Evolutionary conservation across 192 early-diverging fungal species (phyloP).

Genomic region (Coemansia sp.): DNA sequence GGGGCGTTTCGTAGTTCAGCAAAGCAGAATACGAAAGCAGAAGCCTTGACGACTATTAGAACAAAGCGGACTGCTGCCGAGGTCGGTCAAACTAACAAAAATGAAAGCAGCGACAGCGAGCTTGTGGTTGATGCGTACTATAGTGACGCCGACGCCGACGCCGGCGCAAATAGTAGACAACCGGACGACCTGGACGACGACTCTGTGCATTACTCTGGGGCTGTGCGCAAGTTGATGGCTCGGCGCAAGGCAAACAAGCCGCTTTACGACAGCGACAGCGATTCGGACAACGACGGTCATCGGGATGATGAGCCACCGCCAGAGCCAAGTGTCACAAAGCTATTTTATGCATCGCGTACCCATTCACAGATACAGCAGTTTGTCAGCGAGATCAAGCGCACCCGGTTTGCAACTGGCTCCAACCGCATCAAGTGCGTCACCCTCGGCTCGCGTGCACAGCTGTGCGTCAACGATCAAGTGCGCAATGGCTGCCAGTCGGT

Average conservation of each 20-base stretch:
- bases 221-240: slow-evolving; percentile 55
- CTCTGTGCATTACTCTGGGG: slow-evolving; percentile 52
- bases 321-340: slow-evolving; percentile 40
- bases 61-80: too few relatives aligned
- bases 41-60: background rate
- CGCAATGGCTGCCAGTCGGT: slow-evolving; percentile 43
- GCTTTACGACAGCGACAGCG: slow-evolving; percentile 11
- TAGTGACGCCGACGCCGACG: slow-evolving; percentile 52
- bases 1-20: too few relatives aligned
- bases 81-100: background rate
- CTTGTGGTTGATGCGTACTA: slow-evolving; percentile 62
- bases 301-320: slow-evolving; percentile 45
- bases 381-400: slow-evolving; percentile 78
- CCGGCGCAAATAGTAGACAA: background rate
- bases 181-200: slow-evolving; percentile 20
- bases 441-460: slow-evolving; percentile 74
- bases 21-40: too few relatives aligned
- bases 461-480: slow-evolving; percentile 80
- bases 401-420: slow-evolving; percentile 53
- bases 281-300: slow-evolving; percentile 15
- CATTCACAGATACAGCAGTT: slow-evolving; percentile 95
- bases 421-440: slow-evolving; percentile 59
- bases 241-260: slow-evolving; percentile 21
- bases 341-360: slow-evolving; percentile 71
- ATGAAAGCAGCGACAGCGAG: slow-evolving; percentile 42